Evolutionary conservation across 768 basidiomycete species (phyloP).

Genomic region (Russula emetica): DNA sequence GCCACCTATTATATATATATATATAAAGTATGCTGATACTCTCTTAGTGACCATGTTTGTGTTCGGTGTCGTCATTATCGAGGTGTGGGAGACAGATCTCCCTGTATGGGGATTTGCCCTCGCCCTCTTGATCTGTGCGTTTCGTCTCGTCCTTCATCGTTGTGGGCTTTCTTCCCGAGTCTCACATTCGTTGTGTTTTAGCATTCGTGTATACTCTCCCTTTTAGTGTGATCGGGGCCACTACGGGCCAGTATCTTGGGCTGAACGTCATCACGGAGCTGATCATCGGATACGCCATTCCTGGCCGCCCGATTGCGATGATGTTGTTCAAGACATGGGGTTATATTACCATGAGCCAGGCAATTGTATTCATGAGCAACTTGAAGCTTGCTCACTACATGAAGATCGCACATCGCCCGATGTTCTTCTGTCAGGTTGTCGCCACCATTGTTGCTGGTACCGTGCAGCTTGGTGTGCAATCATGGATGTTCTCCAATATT

Average conservation of each 20-base stretch:
- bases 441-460: constrained; percentile 67
- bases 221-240: constrained; percentile 62
- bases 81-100: constrained; percentile 67
- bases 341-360: constrained; percentile 66
- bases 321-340: constrained; percentile 88
- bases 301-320: constrained; percentile 77
- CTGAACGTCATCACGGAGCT: constrained; percentile 74
- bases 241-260: constrained; percentile 75
- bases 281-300: constrained; percentile 74
- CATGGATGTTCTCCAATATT: constrained; percentile 74
- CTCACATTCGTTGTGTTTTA: not conserved
- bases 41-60: constrained; percentile 54
- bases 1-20: too few species aligned
- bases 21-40: not conserved
- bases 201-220: constrained; percentile 46
- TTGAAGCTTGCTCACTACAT: constrained; percentile 72
- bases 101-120: constrained; percentile 73
- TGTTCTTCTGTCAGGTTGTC: constrained; percentile 69
- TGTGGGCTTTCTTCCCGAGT: not conserved
- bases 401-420: constrained; percentile 68
- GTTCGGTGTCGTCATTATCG: constrained; percentile 64
- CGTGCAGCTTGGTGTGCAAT: constrained; percentile 68
- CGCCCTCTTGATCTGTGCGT: constrained; percentile 55
- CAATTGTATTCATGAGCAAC: constrained; percentile 64
- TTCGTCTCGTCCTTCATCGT: not conserved